Conservation (phyloP, 1,284 basidiomycete genomes). For the Neonothopanus nambi region DNA sequence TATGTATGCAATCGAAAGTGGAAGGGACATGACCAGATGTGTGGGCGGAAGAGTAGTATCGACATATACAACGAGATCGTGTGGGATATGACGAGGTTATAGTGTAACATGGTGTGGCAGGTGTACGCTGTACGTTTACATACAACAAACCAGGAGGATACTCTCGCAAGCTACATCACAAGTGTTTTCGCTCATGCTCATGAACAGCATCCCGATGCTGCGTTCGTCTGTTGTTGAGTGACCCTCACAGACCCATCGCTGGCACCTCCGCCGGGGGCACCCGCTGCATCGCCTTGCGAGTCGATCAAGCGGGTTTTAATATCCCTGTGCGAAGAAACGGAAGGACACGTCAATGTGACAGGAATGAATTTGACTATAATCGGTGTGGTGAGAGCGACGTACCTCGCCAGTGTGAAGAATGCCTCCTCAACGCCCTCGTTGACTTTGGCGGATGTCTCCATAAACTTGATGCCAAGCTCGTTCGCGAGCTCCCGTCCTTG, state of each 20-base stretch:
- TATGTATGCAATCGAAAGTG: too few relatives aligned
- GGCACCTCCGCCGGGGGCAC: slow-evolving; percentile 40
- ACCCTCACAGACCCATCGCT: slow-evolving; percentile 64
- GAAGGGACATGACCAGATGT: too few relatives aligned
- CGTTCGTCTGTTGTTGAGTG: slow-evolving; percentile 53
- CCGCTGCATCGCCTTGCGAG: slow-evolving; percentile 76
- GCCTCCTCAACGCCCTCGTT: slow-evolving; percentile 99
- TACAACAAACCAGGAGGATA: background rate
- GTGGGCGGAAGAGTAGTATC: too few relatives aligned
- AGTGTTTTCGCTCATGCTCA: slow-evolving; percentile 28
- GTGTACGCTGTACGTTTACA: slow-evolving; percentile 6
- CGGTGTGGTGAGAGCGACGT: slow-evolving; percentile 27
- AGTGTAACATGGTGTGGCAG: background rate
- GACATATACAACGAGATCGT: too few relatives aligned
- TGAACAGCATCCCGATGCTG: slow-evolving; percentile 58
- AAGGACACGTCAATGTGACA: background rate
- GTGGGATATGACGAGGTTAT: too few relatives aligned
- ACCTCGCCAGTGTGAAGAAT: slow-evolving; percentile 97
- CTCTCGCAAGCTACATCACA: background rate
- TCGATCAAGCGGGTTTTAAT: slow-evolving; percentile 98
- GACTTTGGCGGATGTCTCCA: slow-evolving; percentile 97
- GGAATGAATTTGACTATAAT: background rate
- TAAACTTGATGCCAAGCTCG: slow-evolving; percentile 92
- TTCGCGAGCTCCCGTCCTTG: slow-evolving; percentile 82
- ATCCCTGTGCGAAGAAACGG: slow-evolving; percentile 55